Conservation (phyloP, 331 rosid species). For the Malus hybrid region DNA sequence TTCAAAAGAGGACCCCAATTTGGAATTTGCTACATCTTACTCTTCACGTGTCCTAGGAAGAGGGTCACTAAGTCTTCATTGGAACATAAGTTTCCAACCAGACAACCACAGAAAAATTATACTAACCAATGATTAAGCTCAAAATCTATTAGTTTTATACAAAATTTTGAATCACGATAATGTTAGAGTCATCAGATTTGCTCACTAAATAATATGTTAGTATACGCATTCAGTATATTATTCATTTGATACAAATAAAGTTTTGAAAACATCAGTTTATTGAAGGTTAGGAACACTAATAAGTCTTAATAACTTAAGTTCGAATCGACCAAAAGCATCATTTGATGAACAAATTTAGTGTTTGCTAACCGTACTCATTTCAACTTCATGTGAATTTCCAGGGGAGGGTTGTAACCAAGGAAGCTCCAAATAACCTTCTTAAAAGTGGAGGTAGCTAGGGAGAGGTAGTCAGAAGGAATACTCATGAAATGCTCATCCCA, state of each 20-base stretch:
- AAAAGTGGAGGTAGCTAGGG: not conserved
- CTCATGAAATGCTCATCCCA: slow-evolving; percentile 22
- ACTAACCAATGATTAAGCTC: not conserved
- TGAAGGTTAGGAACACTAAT: not conserved
- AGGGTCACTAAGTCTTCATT: not conserved
- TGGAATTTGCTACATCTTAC: not conserved
- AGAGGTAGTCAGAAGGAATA: slow-evolving; percentile 1
- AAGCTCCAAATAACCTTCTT: not conserved
- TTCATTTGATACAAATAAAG: not conserved
- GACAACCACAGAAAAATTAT: not conserved
- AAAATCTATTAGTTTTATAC: not conserved
- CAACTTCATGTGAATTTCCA: not conserved
- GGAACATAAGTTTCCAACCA: not conserved
- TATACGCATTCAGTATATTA: no score
- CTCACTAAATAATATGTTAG: not conserved
- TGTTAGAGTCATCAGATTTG: not conserved
- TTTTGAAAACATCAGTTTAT: not conserved
- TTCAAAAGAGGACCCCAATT: not conserved
- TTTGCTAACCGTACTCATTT: no score
- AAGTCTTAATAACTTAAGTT: not conserved
- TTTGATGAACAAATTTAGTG: not conserved
- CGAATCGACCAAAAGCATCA: not conserved
- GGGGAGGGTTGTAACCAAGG: not conserved
- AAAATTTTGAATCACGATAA: not conserved
- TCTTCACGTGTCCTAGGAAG: not conserved